Percentiles rank a stretch among this genome's conserved stretches.
Conservation (phyloP, 495 filamentous ascomycete species). For the Tuber microsphaerosporum region DNA sequence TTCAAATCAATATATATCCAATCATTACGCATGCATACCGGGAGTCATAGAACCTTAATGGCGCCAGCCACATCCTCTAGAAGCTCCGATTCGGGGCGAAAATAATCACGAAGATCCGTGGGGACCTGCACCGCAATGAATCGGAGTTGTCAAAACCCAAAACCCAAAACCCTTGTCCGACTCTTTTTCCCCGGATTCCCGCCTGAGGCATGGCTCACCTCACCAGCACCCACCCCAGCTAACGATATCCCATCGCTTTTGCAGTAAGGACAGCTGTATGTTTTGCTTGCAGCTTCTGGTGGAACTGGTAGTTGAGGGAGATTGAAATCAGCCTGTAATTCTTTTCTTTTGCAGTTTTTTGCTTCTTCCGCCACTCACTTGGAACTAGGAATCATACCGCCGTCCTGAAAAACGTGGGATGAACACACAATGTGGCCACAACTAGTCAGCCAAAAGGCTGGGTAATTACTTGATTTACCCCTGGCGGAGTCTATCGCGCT, state of each 20-base stretch:
- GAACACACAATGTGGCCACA: conserved; percentile 39
- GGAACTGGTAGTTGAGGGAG: conserved; percentile 16
- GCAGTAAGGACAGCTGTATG: conserved; percentile 35
- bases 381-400: conserved; percentile 21
- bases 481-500: not conserved
- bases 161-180: conserved; percentile 18
- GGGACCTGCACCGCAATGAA: conserved; percentile 22
- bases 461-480: not conserved
- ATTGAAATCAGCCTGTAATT: conserved; percentile 13
- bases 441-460: conserved; percentile 35
- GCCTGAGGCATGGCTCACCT: conserved; percentile 32
- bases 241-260: conserved; percentile 32
- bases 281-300: conserved; percentile 24
- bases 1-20: conserved; percentile 17
- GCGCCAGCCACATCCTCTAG: conserved; percentile 36
- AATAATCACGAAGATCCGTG: conserved; percentile 33
- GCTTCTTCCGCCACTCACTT: conserved; percentile 3
- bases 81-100: conserved; percentile 35
- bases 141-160: conserved; percentile 7
- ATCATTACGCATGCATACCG: not conserved
- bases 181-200: conserved; percentile 9
- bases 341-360: not conserved
- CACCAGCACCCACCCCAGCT: conserved; percentile 30
- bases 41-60: conserved; percentile 26
- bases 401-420: conserved; percentile 31